Evolutionary conservation across 176 grass and related monocot species (phyloP), one percentile per base, ranked within the genome.

Genomic region (Themeda triandra): DNA sequence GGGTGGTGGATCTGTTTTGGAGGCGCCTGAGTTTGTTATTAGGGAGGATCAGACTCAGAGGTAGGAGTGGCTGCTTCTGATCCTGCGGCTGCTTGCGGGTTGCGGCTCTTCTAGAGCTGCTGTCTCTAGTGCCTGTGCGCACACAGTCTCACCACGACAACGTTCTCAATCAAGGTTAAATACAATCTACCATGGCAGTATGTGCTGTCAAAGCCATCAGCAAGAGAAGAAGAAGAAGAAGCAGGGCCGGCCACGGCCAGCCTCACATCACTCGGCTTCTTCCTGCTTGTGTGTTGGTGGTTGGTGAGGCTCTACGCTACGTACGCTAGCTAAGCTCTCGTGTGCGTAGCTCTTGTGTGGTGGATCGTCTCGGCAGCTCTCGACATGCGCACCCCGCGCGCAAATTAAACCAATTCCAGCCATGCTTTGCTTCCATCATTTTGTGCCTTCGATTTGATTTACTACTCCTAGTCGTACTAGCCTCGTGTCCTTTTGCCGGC

Each of bases 11-110:
- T 41, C 51, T 64, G 30, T 78, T 87, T 88, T 78, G 86, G 80
- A 87, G 75, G 74, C 13, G 28, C 37, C 10, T 42, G 40, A 36
- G 24, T 75, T 79, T 72, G 10, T 75, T 80, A 87, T 68, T 56
- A 56, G 18, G 18, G 8, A 59, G 23, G 21, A 58, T 40, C 39
- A 37, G 36, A 5, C 0, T 56, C 51, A 58, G 54, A 58, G 54
- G 54, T 4, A n/a, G 54, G 54, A 24, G 23, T 60, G 56, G 56
- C 56, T 0, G 56, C 56, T 60, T 60, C 7, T 60, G 23, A 60
- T 25, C 7, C 51, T 8, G 51, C 19, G 19, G 13, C 45, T 13
- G 49, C 21, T 6, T 6, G 53, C 21, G 21, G 19, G 8, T 24
- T 59, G 54, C 54, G 19, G 49, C 54, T 24, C 54, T 59, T 59